These are phyloP conservation scores for Auriscalpium vulgare DNA, from an alignment of 768 basidiomycete genomes.

Conservation along the genomic window DNA sequence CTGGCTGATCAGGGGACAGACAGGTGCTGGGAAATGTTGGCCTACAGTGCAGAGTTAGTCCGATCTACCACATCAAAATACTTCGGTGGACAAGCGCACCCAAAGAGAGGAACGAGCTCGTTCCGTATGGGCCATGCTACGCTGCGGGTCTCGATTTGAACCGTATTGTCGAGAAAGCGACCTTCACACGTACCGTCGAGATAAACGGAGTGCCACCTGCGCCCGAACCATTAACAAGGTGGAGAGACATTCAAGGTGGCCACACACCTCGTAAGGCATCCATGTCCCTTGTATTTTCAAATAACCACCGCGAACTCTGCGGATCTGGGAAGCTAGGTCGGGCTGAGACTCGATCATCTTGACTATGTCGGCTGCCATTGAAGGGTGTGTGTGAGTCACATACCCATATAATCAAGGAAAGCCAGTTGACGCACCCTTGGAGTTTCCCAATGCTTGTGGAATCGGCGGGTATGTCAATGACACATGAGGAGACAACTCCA, in stretches of 20 bases:
- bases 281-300: constrained; percentile 91
- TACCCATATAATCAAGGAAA: neutral
- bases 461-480: constrained; percentile 9
- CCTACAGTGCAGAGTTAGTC: constrained; percentile 28
- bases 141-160: constrained; percentile 31
- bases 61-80: too few species aligned
- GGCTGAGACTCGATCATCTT: constrained; percentile 91
- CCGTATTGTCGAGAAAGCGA: neutral
- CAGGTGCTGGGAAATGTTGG: constrained; percentile 82
- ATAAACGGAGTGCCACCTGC: constrained; percentile 71
- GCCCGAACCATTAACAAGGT: constrained; percentile 3
- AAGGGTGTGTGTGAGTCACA: constrained; percentile 3
- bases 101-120: constrained; percentile 81
- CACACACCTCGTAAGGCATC: constrained; percentile 82
- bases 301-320: constrained; percentile 80
- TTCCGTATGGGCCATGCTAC: constrained; percentile 87
- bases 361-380: constrained; percentile 70
- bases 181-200: constrained; percentile 54
- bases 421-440: constrained; percentile 51
- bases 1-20: constrained; percentile 77
- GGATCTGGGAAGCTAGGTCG: constrained; percentile 73
- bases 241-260: constrained; percentile 1
- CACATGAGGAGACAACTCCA: neutral
- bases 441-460: constrained; percentile 66
- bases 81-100: constrained; percentile 36